phyloP scores from a whole-genome alignment of 805 yeast species.

The Maudiozyma pseudohumilis region DNA sequence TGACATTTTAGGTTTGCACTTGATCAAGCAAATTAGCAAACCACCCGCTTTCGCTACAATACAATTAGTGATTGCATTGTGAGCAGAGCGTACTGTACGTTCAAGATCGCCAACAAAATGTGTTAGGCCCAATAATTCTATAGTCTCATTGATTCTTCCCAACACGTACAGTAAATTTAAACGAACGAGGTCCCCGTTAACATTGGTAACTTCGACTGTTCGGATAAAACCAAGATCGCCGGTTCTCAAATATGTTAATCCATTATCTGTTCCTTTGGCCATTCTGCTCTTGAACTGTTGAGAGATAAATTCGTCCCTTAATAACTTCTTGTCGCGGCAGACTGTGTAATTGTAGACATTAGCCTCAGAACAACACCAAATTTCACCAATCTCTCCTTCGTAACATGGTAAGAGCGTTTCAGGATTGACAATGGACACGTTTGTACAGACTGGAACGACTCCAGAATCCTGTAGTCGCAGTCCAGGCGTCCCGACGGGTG shows the following conservation, averaged over 20 bases:
- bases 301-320: constrained; percentile 41
- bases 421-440: constrained; percentile 89
- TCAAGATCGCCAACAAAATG: constrained; percentile 86
- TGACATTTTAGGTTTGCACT: constrained; percentile 40
- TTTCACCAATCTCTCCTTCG: constrained; percentile 91
- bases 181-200: constrained; percentile 31
- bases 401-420: constrained; percentile 72
- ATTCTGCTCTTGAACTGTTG: constrained; percentile 57
- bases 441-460: constrained; percentile 90
- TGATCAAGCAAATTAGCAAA: constrained; percentile 65
- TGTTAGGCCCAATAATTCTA: constrained; percentile 84
- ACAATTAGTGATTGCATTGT: constrained; percentile 35
- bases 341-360: constrained; percentile 54
- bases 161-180: constrained; percentile 76
- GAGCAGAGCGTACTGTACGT: constrained; percentile 46
- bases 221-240: constrained; percentile 94
- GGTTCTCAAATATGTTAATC: constrained; percentile 65
- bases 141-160: constrained; percentile 77
- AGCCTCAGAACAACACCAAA: constrained; percentile 91
- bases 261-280: constrained; percentile 48
- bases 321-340: constrained; percentile 28
- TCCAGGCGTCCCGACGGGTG: constrained; percentile 6
- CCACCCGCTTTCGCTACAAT: constrained; percentile 79
- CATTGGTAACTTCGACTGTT: constrained; percentile 42
- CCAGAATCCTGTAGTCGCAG: constrained; percentile 88